Evolutionary conservation across 1,284 basidiomycete genomes (phyloP), one percentile per base, ranked within the genome.

Genomic region (Ustilago curta): DNA sequence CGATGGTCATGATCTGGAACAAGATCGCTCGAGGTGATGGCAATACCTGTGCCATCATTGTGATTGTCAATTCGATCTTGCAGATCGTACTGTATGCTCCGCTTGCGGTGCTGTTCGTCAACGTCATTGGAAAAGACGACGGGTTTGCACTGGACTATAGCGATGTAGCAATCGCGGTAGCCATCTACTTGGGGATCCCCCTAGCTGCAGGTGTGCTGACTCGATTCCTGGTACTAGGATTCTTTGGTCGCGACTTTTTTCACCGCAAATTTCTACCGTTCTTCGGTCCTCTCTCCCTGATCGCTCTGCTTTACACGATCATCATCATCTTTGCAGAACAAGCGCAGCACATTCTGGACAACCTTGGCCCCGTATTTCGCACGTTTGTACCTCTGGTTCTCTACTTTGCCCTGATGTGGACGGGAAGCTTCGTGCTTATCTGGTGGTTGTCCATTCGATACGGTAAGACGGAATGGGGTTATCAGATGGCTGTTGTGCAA

Each of bases 391-490:
- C 93, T 0, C 88, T 93, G 85, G 86, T 85, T 0, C 59, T 86
- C 37, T 94, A 94, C 86, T 94, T 94, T 82, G 74, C 88, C 25
- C 85, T 93, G 83, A 92, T 93, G 89, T 94, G 92, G 91, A 87
- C 87, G 3, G 84, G 86, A 1, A 88, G 90, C 0, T 93, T 93
- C 75, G 85, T 83, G 37, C 77, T 90, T 16, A 85, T 92, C 18
- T 80, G 76, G 79, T 59, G 54, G 48, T 53, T 82, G 27, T 72
- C 65, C 2, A 51, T 66, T 23, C 59, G 80, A 6, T 79, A 79
- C 50, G 80, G 78, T 12, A 66, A 72, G 57, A 52, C 43, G 18
- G 63, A 76, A 19, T 85, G 82, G 81, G 81, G 77, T 4, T 85
- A 85, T 60, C 80, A 85, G 65, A 82, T 82, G 78, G 82, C 84